phyloP scores from a whole-genome alignment of 2,329 filamentous ascomycete species.

The Diaporthe ampelina region DNA sequence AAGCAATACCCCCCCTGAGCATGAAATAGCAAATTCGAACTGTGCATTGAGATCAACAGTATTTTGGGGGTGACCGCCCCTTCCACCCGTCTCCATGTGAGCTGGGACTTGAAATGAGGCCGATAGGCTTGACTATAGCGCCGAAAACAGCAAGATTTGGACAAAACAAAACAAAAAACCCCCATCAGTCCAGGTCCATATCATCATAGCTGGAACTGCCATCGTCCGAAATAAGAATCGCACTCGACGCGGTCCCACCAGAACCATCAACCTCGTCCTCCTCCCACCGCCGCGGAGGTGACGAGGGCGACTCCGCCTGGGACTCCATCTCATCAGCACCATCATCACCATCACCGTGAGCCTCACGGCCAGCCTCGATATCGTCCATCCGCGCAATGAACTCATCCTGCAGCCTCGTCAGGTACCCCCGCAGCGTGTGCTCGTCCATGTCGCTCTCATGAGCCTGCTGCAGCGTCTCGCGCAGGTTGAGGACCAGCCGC shows the following conservation, averaged over 20 bases:
- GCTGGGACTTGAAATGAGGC: no score
- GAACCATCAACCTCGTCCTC: no score
- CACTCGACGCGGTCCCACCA: not conserved
- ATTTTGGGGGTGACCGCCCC: not conserved
- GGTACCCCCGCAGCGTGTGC: conserved; percentile 72
- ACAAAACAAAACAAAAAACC: no score
- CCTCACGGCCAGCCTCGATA: conserved; percentile 66
- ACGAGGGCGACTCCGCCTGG: not conserved
- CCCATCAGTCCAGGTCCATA: not conserved
- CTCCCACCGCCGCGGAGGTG: not conserved
- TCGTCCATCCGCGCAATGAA: conserved; percentile 80
- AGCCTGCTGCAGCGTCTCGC: conserved; percentile 80
- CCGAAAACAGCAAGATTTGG: no score
- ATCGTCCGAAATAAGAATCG: conserved; percentile 7
- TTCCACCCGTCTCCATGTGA: no score
- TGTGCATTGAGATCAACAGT: not conserved
- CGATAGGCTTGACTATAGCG: no score
- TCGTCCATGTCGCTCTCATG: conserved; percentile 75
- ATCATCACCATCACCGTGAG: not conserved
- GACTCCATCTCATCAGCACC: conserved; percentile 53
- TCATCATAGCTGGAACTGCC: conserved; percentile 5
- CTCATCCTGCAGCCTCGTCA: conserved; percentile 78
- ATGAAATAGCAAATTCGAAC: conserved; percentile 5
- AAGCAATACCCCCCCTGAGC: conserved; percentile 12
- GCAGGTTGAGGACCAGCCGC: conserved; percentile 80